phyloP scores from a whole-genome alignment of 208 protist species.

The Leishmania aethiopica region DNA sequence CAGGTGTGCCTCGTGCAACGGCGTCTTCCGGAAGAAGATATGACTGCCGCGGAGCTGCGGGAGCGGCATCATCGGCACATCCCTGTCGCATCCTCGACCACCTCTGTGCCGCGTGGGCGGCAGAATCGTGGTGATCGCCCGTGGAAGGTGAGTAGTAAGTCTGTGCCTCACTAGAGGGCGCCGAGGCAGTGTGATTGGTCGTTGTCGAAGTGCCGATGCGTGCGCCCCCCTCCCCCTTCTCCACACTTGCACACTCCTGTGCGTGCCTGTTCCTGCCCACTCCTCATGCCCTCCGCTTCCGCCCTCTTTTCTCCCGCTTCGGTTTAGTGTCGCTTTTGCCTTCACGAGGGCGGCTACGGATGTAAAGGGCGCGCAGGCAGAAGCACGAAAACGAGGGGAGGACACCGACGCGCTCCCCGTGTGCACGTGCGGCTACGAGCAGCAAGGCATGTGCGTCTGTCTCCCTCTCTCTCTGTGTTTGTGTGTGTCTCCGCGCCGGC shows the following conservation, averaged over 20 bases:
- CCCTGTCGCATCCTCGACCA: neutral
- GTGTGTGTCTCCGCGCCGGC: neutral
- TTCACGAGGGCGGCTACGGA: neutral
- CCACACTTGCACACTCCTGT: neutral
- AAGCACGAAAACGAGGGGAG: neutral
- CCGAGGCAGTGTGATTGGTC: neutral
- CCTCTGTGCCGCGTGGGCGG: neutral
- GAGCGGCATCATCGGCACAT: neutral
- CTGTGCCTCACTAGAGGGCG: conserved; percentile 3
- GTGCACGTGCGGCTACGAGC: neutral
- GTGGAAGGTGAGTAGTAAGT: conserved; percentile 14
- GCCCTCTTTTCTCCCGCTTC: neutral
- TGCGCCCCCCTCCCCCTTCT: too few relatives aligned
- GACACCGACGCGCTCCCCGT: neutral
- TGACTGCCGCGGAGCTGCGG: conserved; percentile 20
- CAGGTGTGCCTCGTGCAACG: conserved; percentile 69
- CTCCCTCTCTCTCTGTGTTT: neutral
- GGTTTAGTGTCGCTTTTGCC: neutral
- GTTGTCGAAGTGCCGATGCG: neutral
- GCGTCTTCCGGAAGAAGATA: conserved; percentile 28
- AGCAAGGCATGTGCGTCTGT: neutral
- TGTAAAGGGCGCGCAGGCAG: neutral
- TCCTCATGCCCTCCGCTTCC: neutral
- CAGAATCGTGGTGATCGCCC: neutral
- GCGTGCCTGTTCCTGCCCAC: neutral